A percentile compares a stretch with the other conserved stretches of the same genome.
These are phyloP conservation scores for Fraxinus albicans DNA, from an alignment of 305 asterid species.

Conservation along the genomic window DNA sequence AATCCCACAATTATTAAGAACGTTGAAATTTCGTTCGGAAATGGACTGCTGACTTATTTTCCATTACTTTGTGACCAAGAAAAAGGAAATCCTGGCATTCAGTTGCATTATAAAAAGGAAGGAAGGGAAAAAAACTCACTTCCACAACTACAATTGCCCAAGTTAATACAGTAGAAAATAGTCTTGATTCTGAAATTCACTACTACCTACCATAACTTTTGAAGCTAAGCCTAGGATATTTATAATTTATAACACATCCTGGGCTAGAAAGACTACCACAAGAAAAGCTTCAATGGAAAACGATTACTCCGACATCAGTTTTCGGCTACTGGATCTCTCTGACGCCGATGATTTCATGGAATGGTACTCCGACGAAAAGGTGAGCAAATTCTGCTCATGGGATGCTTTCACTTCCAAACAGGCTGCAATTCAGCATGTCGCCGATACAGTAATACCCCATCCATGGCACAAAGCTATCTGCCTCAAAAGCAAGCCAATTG, in stretches of 20 bases:
- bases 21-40: not conserved
- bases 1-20: not conserved
- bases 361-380: constrained; percentile 59
- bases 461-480: constrained; percentile 67
- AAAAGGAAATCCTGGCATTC: not conserved
- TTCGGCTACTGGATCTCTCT: constrained; percentile 49
- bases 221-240: no score
- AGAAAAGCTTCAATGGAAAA: constrained; percentile 25
- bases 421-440: constrained; percentile 38
- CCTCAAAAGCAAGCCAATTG: constrained; percentile 50
- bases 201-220: no score
- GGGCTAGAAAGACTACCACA: not conserved
- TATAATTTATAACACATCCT: no score
- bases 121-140: no score
- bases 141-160: no score
- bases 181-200: no score
- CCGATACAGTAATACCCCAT: constrained; percentile 21
- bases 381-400: constrained; percentile 53
- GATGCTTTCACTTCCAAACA: constrained; percentile 43
- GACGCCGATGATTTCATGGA: constrained; percentile 62
- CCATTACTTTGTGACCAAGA: constrained; percentile 13
- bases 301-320: constrained; percentile 32
- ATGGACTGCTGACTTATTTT: not conserved
- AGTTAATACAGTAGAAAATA: no score
- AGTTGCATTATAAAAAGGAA: not conserved